Conservation (phyloP, 768 basidiomycete genomes). For the Phaeolepiota aurea region DNA sequence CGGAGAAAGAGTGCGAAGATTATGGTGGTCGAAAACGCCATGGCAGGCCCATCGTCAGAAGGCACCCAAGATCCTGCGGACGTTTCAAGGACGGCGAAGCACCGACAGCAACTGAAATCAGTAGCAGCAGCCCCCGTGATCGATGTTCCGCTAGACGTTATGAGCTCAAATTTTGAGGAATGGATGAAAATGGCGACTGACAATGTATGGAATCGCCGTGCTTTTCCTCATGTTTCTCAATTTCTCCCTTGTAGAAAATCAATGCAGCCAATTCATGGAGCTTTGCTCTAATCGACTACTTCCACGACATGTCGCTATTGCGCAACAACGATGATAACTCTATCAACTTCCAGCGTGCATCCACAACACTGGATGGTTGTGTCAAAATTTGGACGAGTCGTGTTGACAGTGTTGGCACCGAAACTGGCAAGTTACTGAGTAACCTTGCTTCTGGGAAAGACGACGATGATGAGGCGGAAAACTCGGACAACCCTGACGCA, state of each 20-base stretch:
- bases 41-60: slow-evolving; percentile 55
- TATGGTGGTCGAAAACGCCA: slow-evolving; percentile 42
- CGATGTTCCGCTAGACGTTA: slow-evolving; percentile 69
- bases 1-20: slow-evolving; percentile 73
- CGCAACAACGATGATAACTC: slow-evolving; percentile 90
- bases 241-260: slow-evolving; percentile 72
- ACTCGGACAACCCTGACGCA: slow-evolving; percentile 61
- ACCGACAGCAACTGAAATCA: slow-evolving; percentile 56
- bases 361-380: slow-evolving; percentile 94
- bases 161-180: slow-evolving; percentile 92
- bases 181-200: slow-evolving; percentile 99
- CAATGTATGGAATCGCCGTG: slow-evolving; percentile 49
- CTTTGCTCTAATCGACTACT: slow-evolving; percentile 97
- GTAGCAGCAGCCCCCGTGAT: slow-evolving; percentile 51
- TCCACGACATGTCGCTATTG: slow-evolving; percentile 94
- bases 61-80: slow-evolving; percentile 32
- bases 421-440: slow-evolving; percentile 90
- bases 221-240: slow-evolving; percentile 4
- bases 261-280: slow-evolving; percentile 97
- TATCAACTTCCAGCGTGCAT: slow-evolving; percentile 99
- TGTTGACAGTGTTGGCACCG: slow-evolving; percentile 93
- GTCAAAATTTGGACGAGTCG: slow-evolving; percentile 99
- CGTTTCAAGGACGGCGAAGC: slow-evolving; percentile 39
- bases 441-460: slow-evolving; percentile 63
- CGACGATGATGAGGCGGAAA: slow-evolving; percentile 53